These are phyloP conservation scores for Nemania sp. DNA, from an alignment of 2,329 filamentous ascomycete genomes.

Conservation along the genomic window DNA sequence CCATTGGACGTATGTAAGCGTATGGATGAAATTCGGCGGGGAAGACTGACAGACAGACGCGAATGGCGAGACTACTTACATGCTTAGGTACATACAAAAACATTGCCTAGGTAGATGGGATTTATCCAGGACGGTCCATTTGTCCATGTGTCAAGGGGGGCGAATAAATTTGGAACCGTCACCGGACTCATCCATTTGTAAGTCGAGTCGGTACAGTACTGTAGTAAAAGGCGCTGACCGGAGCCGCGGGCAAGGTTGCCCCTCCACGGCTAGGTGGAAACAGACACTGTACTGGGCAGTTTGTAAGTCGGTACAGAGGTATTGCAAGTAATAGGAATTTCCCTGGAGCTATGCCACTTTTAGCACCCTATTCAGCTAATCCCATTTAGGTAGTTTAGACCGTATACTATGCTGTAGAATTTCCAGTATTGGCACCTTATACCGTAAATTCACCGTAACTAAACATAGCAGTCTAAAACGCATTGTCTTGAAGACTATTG, in stretches of 20 bases:
- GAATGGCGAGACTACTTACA: conserved; percentile 10
- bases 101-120: too few species aligned
- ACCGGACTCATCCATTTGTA: conserved; percentile 20
- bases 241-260: conserved; percentile 12
- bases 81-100: not conserved
- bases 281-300: not conserved
- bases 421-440: too few species aligned
- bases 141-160: conserved; percentile 14
- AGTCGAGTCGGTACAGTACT: not conserved
- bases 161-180: conserved; percentile 22
- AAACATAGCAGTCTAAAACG: too few species aligned
- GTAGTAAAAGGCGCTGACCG: conserved; percentile 8
- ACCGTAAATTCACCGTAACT: too few species aligned
- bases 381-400: not conserved
- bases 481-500: too few species aligned
- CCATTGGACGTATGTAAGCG: too few species aligned
- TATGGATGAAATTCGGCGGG: not conserved
- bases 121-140: not conserved
- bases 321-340: too few species aligned
- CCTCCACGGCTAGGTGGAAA: conserved; percentile 29
- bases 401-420: too few species aligned
- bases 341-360: too few species aligned
- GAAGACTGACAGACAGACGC: not conserved
- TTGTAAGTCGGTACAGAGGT: too few species aligned
- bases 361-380: not conserved